Base-by-base conservation (phyloP, 2,329 filamentous ascomycete genomes). In the Teratosphaeria gauchensis region DNA sequence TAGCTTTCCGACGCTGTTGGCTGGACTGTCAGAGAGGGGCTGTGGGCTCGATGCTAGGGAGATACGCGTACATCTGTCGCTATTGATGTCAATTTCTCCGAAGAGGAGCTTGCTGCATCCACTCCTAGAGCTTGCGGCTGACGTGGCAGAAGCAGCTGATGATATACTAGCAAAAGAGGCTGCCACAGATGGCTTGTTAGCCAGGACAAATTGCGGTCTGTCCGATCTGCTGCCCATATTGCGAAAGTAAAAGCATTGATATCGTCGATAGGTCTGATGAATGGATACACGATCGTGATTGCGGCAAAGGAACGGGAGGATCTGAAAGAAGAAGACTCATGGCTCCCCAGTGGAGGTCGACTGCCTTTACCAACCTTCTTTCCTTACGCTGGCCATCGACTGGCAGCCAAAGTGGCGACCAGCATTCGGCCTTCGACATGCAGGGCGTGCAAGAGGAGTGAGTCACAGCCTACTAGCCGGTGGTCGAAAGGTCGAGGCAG, bases 41-140 rank as follows among this genome's bases (percentile, higher is more conserved):
- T 53, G 58, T 61, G 54, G 5, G 31, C 59, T 54, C 59, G 62
- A 62, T 61, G 62, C 64, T 59, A 65, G 63, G 52, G 4, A 9
- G 8, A 24, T 2, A 53, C 52, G 64, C 68, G 59, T 71, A 74
- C 72, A 72, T 68, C 67, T 60, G 55, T 71, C 70, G 62, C 75
- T 75, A 53, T 73, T 74, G 59, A 73, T 71, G 61, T 77, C 75
- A 59, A 80, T 78, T 64, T 80, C 78, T 61, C 78, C 78, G 70
- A 80, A 80, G 61, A 80, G 67, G 58, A 74, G 66, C 59, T 62
- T 68, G 63, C 71, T 70, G 30, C 71, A 77, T 68, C 68, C 69
- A 66, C 68, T 68, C 54, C 71, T 69, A 16, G 68, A 65, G 38
- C 63, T 71, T n/a, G 63, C 67, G 53, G 67, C 67, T 62, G 69